Evolutionary conservation across 2,329 filamentous ascomycete genomes (phyloP).

Genomic region (Lanzia echinophila): DNA sequence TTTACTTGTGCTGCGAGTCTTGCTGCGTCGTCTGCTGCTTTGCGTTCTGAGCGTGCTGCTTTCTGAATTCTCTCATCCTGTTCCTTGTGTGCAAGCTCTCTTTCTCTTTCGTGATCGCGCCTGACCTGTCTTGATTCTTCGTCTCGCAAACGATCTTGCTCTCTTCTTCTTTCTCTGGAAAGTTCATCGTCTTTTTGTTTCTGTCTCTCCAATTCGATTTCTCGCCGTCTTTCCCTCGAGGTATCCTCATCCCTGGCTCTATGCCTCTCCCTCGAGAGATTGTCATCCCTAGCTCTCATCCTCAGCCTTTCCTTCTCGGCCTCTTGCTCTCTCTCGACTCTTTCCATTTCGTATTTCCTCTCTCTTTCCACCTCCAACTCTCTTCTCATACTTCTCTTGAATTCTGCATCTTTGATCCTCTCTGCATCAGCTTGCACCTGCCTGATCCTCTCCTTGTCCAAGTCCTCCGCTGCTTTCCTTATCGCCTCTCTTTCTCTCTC

Average conservation of each 20-base stretch:
- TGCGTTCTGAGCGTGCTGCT: background rate
- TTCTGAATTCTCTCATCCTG: background rate
- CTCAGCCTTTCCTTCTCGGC: background rate
- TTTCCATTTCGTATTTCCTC: background rate
- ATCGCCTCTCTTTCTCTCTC: background rate
- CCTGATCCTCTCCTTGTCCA: constrained; percentile 2
- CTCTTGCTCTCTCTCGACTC: background rate
- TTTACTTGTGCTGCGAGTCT: constrained; percentile 15
- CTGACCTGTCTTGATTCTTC: background rate
- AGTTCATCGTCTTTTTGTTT: background rate
- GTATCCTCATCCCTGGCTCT: background rate
- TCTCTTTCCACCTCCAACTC: background rate
- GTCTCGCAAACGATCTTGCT: background rate
- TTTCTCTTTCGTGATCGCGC: background rate
- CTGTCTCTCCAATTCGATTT: background rate
- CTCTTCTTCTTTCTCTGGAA: background rate
- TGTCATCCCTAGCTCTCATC: background rate
- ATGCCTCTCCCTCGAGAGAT: background rate
- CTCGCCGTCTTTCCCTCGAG: background rate
- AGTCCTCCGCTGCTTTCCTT: background rate
- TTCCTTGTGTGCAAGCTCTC: background rate
- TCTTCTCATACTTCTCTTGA: background rate
- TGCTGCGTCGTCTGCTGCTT: constrained; percentile 9
- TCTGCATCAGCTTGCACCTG: background rate
- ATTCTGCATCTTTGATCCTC: background rate